Evolutionary conservation across 1,284 basidiomycete genomes (phyloP).

Genomic region (Cutaneotrichosporon cutaneum): DNA sequence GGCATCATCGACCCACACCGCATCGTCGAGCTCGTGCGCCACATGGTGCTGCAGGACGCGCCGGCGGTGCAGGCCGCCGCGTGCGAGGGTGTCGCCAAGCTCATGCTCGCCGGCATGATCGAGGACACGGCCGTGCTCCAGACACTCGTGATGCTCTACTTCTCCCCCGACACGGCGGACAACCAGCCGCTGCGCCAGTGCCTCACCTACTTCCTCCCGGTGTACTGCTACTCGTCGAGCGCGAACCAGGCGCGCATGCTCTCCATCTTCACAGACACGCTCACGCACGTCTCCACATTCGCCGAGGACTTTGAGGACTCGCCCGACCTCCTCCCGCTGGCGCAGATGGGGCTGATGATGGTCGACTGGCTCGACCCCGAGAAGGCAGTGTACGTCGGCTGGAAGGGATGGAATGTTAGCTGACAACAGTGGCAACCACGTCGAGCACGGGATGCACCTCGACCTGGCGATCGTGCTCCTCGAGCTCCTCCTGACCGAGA

Average conservation of each 20-base stretch:
- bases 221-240: slow-evolving; percentile 83
- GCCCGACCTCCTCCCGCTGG: slow-evolving; percentile 74
- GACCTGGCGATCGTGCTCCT: slow-evolving; percentile 76
- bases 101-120: slow-evolving; percentile 81
- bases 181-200: slow-evolving; percentile 90
- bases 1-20: slow-evolving; percentile 56
- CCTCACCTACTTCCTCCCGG: slow-evolving; percentile 92
- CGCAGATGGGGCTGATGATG: slow-evolving; percentile 79
- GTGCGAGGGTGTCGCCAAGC: slow-evolving; percentile 81
- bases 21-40: slow-evolving; percentile 72
- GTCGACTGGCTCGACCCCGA: slow-evolving; percentile 91
- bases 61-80: slow-evolving; percentile 75
- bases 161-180: slow-evolving; percentile 78
- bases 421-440: slow-evolving; percentile 43
- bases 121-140: slow-evolving; percentile 73
- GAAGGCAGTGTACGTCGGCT: slow-evolving; percentile 65
- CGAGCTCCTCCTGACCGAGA: slow-evolving; percentile 55
- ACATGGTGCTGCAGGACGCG: slow-evolving; percentile 70
- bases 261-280: slow-evolving; percentile 75
- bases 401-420: slow-evolving; percentile 27
- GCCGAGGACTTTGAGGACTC: slow-evolving; percentile 70
- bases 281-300: slow-evolving; percentile 63
- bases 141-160: slow-evolving; percentile 76
- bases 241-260: slow-evolving; percentile 77
- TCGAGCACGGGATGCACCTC: slow-evolving; percentile 65